Evolutionary conservation across 163 green algal species (phyloP), one percentile per base, ranked within the genome.

Genomic region (Scenedesmus sp.): DNA sequence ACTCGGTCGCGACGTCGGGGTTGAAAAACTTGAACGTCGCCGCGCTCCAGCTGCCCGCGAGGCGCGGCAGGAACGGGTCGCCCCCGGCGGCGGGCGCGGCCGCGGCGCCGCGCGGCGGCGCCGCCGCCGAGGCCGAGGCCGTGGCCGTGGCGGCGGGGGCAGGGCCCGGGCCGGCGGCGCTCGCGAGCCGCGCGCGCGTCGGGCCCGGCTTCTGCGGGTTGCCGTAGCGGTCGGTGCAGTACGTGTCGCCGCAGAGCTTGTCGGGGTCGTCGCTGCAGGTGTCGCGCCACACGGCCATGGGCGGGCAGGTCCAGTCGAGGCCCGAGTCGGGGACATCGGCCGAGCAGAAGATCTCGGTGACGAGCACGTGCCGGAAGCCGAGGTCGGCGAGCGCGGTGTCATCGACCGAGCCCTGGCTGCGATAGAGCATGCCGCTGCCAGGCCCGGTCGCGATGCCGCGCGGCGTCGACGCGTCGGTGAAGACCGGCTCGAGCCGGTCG

Each of bases 371-470:
- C 14, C 20, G 44, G 22, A 75, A 75, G 17, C 29, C 17, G 18
- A 63, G 11, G 10, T 63, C 17, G 1, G 11, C 45, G 10, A 20
- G 31, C 9, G 65, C 65, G 1, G 65, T 75, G 31, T 75, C 65
- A 22, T 75, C 65, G 0, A 26, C 50, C 6, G 17, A 51, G 65
- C 65, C 65, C 18, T 63, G 24, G 3, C 28, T 29, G 4, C 2
- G 33, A 51, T 75, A 75, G 24, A 75, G 44, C 48, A 75, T 31
- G 28, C 47, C 65, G 2, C 47, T 20, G 13, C 65, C 45, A 17
- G 26, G 47, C 6, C 65, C 65, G 22, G 29, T 22, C 3, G 65
- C 44, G 22, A 75, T 75, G 65, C 65, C 65, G 29, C 14, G 20
- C 18, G 15, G 9, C 3, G 42, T 53, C 18, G 11, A 14, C 7